Evolutionary conservation across 768 basidiomycete genomes (phyloP), one percentile per base, ranked within the genome.

Genomic region (Mrakia gelida): DNA sequence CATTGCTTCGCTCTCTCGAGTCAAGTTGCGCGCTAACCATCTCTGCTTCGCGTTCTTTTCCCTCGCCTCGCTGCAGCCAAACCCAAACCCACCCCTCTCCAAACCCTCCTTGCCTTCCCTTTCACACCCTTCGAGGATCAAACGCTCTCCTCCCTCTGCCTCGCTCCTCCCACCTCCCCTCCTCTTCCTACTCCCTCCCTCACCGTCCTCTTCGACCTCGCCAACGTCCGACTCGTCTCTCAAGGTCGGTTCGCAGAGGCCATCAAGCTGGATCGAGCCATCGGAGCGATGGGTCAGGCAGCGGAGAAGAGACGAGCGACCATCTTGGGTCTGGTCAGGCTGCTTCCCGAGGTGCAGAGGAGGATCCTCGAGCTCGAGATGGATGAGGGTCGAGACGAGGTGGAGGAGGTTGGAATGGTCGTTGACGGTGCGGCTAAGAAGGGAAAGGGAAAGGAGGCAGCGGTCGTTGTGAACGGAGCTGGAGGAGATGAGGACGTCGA

Each of bases 171-270:
- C 3, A 56, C 54, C 0, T 81, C 87, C 2, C 59, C 59, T n/a
- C n/a, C 59, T 4, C 67, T 70, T 10, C 41, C 67, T 13, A n/a
- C 67, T n/a, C 38, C 67, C 18, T 88, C 89, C 2, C 82, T 90
- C 34, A 86, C 89, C 8, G 85, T 88, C 21, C 83, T 94, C 0
- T 92, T 92, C 82, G 91, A 94, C 80, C 87, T 94, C n/a, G 87
- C 92, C 41, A 92, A 91, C 79, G 88, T 91, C 23, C 90, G 93
- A 15, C 88, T 93, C 13, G 88, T 94, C 49, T 90, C 92, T 81
- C 87, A 86, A 3, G 92, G 92, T 5, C 88, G 88, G 77, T 90
- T 90, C 81, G 84, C 87, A 0, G 89, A 89, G n/a, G 93, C 92
- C 13, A 88, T 93, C 82, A 91, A 90, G 84, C 86, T 92, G 62